Evolutionary conservation across 495 filamentous ascomycete species (phyloP).

Genomic region (Usnea hakonensis): DNA sequence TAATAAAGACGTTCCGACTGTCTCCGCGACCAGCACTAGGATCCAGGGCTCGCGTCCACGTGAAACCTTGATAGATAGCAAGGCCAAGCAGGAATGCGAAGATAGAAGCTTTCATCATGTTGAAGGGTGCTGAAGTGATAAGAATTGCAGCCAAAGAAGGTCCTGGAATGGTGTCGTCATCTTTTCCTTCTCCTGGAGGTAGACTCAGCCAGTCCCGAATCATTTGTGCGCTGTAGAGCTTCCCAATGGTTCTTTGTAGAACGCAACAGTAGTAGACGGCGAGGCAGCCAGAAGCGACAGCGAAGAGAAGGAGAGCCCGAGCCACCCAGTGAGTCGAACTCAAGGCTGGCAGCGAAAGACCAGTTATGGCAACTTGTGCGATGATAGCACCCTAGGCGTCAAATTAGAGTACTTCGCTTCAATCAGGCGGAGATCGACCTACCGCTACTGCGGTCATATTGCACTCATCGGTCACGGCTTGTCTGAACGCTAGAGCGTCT

Average conservation of each 20-base stretch:
- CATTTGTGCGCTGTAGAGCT: constrained; percentile 1
- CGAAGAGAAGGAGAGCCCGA: constrained; percentile 19
- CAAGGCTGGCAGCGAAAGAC: constrained; percentile 18
- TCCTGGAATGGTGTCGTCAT: not conserved
- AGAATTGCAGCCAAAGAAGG: constrained; percentile 13
- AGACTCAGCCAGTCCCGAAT: constrained; percentile 14
- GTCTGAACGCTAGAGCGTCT: constrained; percentile 4
- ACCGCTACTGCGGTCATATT: constrained; percentile 27
- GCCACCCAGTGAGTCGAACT: constrained; percentile 26
- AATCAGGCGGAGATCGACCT: not conserved
- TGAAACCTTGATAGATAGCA: constrained; percentile 17
- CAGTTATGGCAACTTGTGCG: constrained; percentile 28
- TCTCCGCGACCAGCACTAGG: constrained; percentile 1
- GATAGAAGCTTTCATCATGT: constrained; percentile 17
- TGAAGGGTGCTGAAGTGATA: constrained; percentile 12
- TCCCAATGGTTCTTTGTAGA: constrained; percentile 17
- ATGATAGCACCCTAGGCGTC: constrained; percentile 26
- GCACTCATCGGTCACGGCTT: constrained; percentile 13
- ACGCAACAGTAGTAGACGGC: constrained; percentile 22
- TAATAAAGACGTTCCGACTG: constrained; percentile 20
- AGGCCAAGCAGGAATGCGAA: constrained; percentile 17
- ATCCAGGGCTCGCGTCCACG: constrained; percentile 13
- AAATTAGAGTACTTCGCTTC: not conserved
- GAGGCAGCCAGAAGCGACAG: constrained; percentile 20
- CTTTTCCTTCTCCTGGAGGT: not conserved